Base-by-base conservation (phyloP, 2,329 filamentous ascomycete genomes). In the Tolypocladium ophioglossoides region DNA sequence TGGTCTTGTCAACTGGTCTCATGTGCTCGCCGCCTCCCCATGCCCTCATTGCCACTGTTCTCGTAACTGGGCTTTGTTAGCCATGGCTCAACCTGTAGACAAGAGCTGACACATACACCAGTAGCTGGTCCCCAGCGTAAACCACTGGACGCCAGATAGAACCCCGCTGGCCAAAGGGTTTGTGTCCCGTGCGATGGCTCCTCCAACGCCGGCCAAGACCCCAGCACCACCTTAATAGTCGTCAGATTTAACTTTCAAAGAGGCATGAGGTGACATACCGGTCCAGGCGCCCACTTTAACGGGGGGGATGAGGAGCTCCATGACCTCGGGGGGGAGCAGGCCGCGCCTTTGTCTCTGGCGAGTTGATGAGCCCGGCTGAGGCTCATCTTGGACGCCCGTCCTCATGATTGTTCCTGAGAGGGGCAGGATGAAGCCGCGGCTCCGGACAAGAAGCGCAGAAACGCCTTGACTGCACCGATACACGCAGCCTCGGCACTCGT, bases 71-170 rank as follows among this genome's bases (percentile, higher is more conserved):
- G 50, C 46, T 14, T 38, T 12, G 54, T 64, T 51, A 64, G 54
- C 50, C 27, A 20, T 7, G 55, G 20, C 35, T 22, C 12, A 37
- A 39, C 4, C 14, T 41, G 22, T 35, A 1, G 32, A 46, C 24
- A 55, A 30, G 30, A 52, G 38, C 37, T 27, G 24, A 1, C 44
- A 70, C 81, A 64, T 74, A 84, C 86, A 85, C 78, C 85, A 92
- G 66, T 85, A 96, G 18, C 82, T 87, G 49, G 80, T 82, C 38
- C 89, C 89, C 40, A 95, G 78, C 44, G 82, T 78, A 69, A 89
- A 89, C 82, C 89, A 96, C 71, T 95, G 90, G 41, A 89, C 74
- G 20, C 89, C 87, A 24, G 86, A 84, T 39, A 85, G 78, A 14
- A 86, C 61, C 0, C 89, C 85, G 70, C 90, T 92, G 8, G 92